A percentile compares a stretch with the other conserved stretches of the same genome.
phyloP scores from a whole-genome alignment of 768 basidiomycete species.

The Trametes maxima region DNA sequence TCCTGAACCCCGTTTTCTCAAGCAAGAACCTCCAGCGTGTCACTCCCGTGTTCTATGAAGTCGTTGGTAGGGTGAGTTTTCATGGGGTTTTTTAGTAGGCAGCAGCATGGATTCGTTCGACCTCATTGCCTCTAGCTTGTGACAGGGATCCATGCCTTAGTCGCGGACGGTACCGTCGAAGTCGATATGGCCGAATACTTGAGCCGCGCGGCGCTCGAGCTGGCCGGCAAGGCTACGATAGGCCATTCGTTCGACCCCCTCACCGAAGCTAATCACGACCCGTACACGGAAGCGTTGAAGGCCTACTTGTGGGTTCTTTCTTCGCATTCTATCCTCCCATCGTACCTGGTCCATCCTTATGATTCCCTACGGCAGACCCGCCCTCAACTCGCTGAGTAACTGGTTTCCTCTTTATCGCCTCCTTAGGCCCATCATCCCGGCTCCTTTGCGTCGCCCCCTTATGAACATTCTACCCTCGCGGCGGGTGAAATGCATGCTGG shows the following conservation, averaged over 20 bases:
- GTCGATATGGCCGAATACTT: constrained; percentile 27
- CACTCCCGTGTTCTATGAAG: constrained; percentile 17
- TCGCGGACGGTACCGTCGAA: constrained; percentile 6
- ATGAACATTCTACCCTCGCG: constrained; percentile 39
- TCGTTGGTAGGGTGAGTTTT: constrained; percentile 4
- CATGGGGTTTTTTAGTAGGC: neutral
- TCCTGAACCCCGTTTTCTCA: constrained; percentile 22
- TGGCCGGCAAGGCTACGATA: constrained; percentile 27
- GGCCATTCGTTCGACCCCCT: constrained; percentile 31
- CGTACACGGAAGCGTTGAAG: constrained; percentile 31
- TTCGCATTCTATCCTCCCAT: neutral
- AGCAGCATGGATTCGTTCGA: no score
- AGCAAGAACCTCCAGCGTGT: constrained; percentile 12
- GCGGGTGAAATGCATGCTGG: constrained; percentile 35
- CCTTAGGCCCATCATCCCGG: constrained; percentile 20
- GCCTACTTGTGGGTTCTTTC: constrained; percentile 15
- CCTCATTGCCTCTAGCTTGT: constrained; percentile 15
- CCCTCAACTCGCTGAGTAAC: neutral
- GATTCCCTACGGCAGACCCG: neutral
- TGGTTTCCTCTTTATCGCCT: constrained; percentile 6
- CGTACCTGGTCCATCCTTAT: neutral
- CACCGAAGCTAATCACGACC: constrained; percentile 10
- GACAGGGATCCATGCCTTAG: constrained; percentile 9
- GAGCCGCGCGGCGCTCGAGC: constrained; percentile 29
- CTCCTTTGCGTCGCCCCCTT: constrained; percentile 36